Evolutionary conservation across 495 filamentous ascomycete genomes (phyloP).

Genomic region (Trichoderma gamsii): DNA sequence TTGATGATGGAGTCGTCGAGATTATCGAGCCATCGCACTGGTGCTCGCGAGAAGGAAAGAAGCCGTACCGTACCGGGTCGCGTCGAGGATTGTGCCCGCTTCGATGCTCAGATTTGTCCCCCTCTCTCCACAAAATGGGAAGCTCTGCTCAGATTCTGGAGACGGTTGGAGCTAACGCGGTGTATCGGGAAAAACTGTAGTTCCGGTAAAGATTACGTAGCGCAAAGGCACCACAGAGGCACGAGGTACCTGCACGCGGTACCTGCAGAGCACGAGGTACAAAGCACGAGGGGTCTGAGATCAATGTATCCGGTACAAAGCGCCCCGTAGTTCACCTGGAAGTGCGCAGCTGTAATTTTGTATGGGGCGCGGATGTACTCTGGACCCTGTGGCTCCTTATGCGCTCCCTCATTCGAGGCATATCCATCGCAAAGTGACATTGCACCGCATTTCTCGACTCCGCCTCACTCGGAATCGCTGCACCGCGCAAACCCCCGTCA

Average conservation of each 20-base stretch:
- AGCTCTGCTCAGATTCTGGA: not conserved
- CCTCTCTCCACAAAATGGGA: not conserved
- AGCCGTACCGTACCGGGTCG: not conserved
- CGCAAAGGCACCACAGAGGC: too few relatives aligned
- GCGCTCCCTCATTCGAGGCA: too few relatives aligned
- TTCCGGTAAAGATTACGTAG: not conserved
- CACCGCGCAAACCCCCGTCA: not conserved
- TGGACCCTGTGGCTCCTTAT: too few relatives aligned
- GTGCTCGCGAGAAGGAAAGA: not conserved
- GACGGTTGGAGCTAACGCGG: not conserved
- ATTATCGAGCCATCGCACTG: conserved; percentile 1
- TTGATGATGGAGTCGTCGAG: not conserved
- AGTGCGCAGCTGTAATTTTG: too few relatives aligned
- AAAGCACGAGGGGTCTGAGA: too few relatives aligned
- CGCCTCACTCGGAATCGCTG: not conserved
- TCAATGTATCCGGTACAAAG: too few relatives aligned
- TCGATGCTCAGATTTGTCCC: not conserved
- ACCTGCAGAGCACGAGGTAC: too few relatives aligned
- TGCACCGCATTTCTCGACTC: too few relatives aligned
- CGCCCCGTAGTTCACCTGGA: too few relatives aligned
- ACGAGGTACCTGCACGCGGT: too few relatives aligned
- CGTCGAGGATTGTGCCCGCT: not conserved
- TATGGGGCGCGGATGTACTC: too few relatives aligned
- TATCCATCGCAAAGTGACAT: too few relatives aligned
- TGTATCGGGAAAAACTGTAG: conserved; percentile 3